phyloP scores from a whole-genome alignment of 2,329 filamentous ascomycete species.

The Leptodontidium sp. region DNA sequence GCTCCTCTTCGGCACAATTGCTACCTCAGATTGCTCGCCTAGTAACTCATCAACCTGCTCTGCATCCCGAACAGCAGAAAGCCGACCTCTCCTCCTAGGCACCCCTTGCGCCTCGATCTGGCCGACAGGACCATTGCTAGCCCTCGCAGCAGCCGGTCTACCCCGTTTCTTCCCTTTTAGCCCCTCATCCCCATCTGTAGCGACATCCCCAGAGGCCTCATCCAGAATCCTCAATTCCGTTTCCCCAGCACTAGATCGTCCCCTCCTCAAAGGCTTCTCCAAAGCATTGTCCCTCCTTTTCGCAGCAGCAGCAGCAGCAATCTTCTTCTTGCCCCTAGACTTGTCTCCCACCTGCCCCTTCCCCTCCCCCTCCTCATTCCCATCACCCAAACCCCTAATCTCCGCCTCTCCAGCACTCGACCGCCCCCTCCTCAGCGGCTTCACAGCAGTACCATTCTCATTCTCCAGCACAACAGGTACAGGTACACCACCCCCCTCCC shows the following conservation, averaged over 20 bases:
- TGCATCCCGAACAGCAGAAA: background rate
- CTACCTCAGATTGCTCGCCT: background rate
- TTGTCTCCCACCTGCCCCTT: background rate
- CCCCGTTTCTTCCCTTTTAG: slow-evolving; percentile 5
- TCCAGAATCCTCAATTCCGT: background rate
- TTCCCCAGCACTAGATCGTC: slow-evolving; percentile 12
- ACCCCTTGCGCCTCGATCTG: background rate
- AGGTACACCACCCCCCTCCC: background rate
- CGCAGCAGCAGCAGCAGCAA: background rate
- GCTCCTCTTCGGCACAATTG: slow-evolving; percentile 1
- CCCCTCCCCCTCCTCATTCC: background rate
- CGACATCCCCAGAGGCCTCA: background rate
- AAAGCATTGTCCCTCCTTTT: background rate
- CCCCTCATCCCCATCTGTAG: background rate
- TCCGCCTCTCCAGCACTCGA: slow-evolving; percentile 15
- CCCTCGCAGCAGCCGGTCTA: background rate
- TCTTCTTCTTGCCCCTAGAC: background rate
- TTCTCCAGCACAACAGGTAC: background rate
- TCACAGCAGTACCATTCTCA: slow-evolving; percentile 7
- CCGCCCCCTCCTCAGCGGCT: slow-evolving; percentile 19
- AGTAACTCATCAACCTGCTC: slow-evolving; percentile 1
- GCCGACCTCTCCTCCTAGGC: slow-evolving; percentile 24
- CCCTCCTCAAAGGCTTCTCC: slow-evolving; percentile 14
- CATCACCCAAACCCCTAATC: slow-evolving; percentile 7
- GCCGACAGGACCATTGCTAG: background rate